Evolutionary conservation across 345 rosid genomes (phyloP), one percentile per base, ranked within the genome.

Genomic region (Ceriops zippeliana): DNA sequence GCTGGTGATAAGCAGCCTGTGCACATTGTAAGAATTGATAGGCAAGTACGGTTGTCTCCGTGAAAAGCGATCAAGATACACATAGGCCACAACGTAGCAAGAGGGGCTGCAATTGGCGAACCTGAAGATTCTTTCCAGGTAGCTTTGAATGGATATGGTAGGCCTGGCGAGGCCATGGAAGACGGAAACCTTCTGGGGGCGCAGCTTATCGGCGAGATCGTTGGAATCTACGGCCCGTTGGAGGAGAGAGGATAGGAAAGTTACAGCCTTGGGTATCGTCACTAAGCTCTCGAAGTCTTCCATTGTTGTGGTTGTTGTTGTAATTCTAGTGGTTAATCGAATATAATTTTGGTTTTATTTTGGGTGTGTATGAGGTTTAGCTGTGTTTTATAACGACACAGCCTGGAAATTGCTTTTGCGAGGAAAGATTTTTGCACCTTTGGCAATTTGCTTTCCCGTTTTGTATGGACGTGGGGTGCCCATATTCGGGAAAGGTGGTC

Each of bases 21-120:
- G 96, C 11, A 87, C 89, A 63, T 83, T 89, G 81, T 79, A 83
- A 22, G 87, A 89, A 70, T 78, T 83, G 79, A 89, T 75, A 11
- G 86, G 87, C 62, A 86, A 58, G 56, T 73, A 83, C 0, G 86
- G 85, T 22, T 89, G 90, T 57, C 76, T 68, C 80, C 83, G 82
- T 4, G 80, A 59, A 60, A 87, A 89, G 30, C 92, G 86, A 63
- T 89, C 87, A 30, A 89, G 83, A 77, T 89, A 89, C 67, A 87
- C 87, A 58, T 85, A 87, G 1, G 96, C 87, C 17, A 89, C 89
- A 2, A 89, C 83, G 79, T 81, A 89, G 59, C 96, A 89, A 9
- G 96, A 87, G 4, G 85, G 83, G 57, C 96, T 89, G 61, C 96
- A 89, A 66, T 87, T 80, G 16, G 92, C 89, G 28, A 87, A 89